Percentiles rank a stretch among this genome's conserved stretches.
Conservation (phyloP, 2,329 filamentous ascomycete genomes). For the Lecanoromycetidae sp. region DNA sequence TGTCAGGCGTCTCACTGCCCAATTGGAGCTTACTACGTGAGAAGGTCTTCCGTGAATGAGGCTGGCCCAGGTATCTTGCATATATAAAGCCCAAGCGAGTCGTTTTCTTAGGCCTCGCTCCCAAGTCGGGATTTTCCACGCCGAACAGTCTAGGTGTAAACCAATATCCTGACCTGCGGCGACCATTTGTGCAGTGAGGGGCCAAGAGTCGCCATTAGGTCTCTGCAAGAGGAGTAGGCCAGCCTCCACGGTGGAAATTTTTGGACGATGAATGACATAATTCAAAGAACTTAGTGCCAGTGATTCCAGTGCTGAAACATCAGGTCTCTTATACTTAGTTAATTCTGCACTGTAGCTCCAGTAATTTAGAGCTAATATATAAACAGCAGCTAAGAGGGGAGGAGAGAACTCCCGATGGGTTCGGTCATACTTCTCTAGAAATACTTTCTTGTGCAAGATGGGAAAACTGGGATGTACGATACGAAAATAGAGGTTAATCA, state of each 20-base stretch:
- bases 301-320: constrained; percentile 60
- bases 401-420: constrained; percentile 65
- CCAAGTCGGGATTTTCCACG: constrained; percentile 52
- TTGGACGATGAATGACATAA: constrained; percentile 68
- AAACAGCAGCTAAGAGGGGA: constrained; percentile 64
- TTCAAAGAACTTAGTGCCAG: constrained; percentile 61
- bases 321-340: constrained; percentile 51
- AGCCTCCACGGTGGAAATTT: constrained; percentile 48
- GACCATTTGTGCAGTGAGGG: constrained; percentile 41
- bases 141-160: constrained; percentile 47
- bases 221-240: constrained; percentile 42
- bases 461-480: constrained; percentile 72
- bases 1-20: constrained; percentile 39
- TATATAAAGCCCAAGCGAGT: constrained; percentile 51
- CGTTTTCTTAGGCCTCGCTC: constrained; percentile 50
- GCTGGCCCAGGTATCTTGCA: constrained; percentile 53
- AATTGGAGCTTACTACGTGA: constrained; percentile 43
- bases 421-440: constrained; percentile 64
- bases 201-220: constrained; percentile 35
- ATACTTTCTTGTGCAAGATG: constrained; percentile 69
- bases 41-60: constrained; percentile 46
- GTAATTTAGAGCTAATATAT: constrained; percentile 73
- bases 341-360: constrained; percentile 64
- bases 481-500: constrained; percentile 72
- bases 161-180: constrained; percentile 47